Base-by-base conservation (phyloP, 345 rosid species). In the Tarenaya hassleriana region DNA sequence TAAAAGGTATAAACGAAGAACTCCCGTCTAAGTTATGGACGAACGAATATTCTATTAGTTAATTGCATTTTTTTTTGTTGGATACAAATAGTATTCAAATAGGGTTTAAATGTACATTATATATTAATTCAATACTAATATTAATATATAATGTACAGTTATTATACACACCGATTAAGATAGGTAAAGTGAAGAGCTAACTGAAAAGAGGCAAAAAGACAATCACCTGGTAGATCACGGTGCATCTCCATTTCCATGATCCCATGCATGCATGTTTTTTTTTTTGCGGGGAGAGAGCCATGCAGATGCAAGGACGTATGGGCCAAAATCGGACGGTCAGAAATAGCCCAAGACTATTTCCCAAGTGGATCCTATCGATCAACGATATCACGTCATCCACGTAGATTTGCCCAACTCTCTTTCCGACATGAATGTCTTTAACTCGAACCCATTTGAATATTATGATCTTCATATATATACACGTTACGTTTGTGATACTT, bases 321-420 rank as follows among this genome's bases (percentile, higher is more conserved):
- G 61, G 61, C 39, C 47, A 47, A 41, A 20, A 49, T 41, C 66
- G 21, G 45, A 56, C 62, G 68, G 68, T 55, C 61, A 55, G 61
- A 55, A 41, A 62, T 21, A 29, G 53, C 17, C 47, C 39, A 29
- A 29, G 48, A 6, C 15, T 18, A 15, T 48, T 54, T 32, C 67
- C 67, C 18, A 38, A 16, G 40, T 37, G 66, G 27, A 24, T 24
- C 5, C 5, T 24, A 24, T 24, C 29, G 5, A 24, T 5, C 29
- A 24, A 24, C 29, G 29, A 24, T n/a, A n/a, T n/a, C 60, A 47
- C 32, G 50, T 53, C 34, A 53, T 52, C 47, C 54, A 62, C 58
- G 66, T 61, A 10, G 11, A 45, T 37, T 44, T 35, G 40, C 60
- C 21, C n/a, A n/a, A n/a, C n/a, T n/a, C n/a, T n/a, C n/a, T n/a